phyloP scores from a whole-genome alignment of 352 stramenopile genomes.

The Pythium plurisporium region DNA sequence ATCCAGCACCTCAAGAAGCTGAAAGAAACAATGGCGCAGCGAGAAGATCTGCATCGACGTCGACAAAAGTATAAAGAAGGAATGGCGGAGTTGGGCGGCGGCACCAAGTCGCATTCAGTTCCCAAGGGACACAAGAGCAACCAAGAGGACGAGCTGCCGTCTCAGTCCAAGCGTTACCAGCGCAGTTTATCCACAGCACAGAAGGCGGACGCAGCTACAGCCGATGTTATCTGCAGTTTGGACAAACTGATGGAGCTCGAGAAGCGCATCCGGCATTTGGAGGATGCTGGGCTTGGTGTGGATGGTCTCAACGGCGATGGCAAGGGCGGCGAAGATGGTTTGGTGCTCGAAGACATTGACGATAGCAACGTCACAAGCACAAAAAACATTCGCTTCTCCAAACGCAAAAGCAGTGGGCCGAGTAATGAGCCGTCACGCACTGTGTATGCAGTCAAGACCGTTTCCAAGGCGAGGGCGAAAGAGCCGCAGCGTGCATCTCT shows the following conservation, averaged over 20 bases:
- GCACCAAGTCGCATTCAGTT: slow-evolving; percentile 26
- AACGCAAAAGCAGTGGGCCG: slow-evolving; percentile 34
- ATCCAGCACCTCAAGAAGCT: slow-evolving; percentile 83
- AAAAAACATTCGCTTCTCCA: slow-evolving; percentile 46
- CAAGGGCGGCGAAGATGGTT: neutral
- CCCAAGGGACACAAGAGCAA: slow-evolving; percentile 31
- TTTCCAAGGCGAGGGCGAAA: slow-evolving; percentile 4
- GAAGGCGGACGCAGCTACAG: slow-evolving; percentile 8
- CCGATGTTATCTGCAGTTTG: slow-evolving; percentile 67
- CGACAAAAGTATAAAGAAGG: slow-evolving; percentile 61
- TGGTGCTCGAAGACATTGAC: slow-evolving; percentile 20
- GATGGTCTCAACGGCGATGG: slow-evolving; percentile 36
- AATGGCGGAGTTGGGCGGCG: slow-evolving; percentile 44
- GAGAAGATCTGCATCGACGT: slow-evolving; percentile 55
- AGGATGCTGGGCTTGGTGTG: slow-evolving; percentile 54
- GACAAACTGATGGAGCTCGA: slow-evolving; percentile 89
- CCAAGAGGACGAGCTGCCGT: slow-evolving; percentile 39
- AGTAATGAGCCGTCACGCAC: slow-evolving; percentile 45
- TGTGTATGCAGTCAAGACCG: slow-evolving; percentile 50
- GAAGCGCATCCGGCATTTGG: slow-evolving; percentile 79
- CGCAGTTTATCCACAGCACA: slow-evolving; percentile 20
- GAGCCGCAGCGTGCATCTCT: slow-evolving; percentile 1
- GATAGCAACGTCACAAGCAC: slow-evolving; percentile 22
- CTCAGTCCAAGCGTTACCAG: slow-evolving; percentile 4
- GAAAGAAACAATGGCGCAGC: slow-evolving; percentile 56